Base-by-base conservation (phyloP, 352 stramenopile species). In the Phytopythium kandeliae region DNA sequence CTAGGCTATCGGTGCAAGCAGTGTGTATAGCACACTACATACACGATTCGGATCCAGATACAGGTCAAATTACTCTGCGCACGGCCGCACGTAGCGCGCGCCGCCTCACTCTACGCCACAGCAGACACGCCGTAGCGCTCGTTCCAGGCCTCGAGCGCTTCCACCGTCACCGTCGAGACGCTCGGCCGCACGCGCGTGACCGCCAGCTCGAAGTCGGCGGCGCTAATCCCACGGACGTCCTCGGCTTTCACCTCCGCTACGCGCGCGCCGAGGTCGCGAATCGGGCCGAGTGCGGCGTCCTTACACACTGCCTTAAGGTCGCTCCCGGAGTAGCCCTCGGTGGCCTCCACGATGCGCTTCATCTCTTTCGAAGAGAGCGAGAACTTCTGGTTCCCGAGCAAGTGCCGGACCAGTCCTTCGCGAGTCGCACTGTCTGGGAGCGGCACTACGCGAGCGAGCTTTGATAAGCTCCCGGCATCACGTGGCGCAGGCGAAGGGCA, bases 291-390 rank as follows among this genome's bases (percentile, higher is more conserved):
- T 22, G 92, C 92, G 15, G 95, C 95, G 41, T 97, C 93, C 55
- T 97, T 94, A 60, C 92, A 98, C 0, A 99, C 54, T 58, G 97
- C 92, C 53, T 97, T 98, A 19, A 95, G 60, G 58, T 95, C 84
- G 40, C 81, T 92, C 4, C 84, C 84, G 9, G 84, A 92, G 43
- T 96, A 98, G 28, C 82, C 72, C 30, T 86, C 71, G 0, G 89
- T 97, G 31, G 57, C 63, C 6, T 75, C 63, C 4, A 90, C 82
- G 28, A 97, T 74, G 11, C 54, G 43, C 13, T 74, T 71, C 47
- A 96, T 60, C 50, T 95, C 84, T 26, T 65, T 75, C 2, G 63
- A 60, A 48, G 73, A 75, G 43, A 89, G 41, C 9, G 52, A 74
- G 53, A 74, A 64, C 54, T 71, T 71, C 57, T 96, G 63, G 48